A percentile compares a stretch with the other conserved stretches of the same genome.
Evolutionary conservation across 345 rosid genomes (phyloP).

Genomic region (Combretum micranthum): DNA sequence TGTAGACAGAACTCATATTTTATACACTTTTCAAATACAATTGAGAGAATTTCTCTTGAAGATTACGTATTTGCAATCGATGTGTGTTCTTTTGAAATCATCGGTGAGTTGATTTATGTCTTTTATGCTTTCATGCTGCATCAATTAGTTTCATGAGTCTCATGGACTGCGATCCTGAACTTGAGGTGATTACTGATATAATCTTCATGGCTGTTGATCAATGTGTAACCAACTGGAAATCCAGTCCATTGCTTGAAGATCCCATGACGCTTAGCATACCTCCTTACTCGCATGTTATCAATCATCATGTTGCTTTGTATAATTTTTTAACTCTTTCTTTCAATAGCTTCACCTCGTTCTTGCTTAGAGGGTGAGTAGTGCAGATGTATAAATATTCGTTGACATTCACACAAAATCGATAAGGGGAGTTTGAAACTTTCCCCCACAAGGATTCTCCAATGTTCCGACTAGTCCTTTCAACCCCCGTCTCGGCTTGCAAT

Average conservation of each 20-base stretch:
- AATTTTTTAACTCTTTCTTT: slow-evolving; percentile 6
- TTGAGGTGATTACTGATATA: too few species aligned
- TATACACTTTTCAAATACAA: too few species aligned
- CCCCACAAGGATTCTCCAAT: slow-evolving; percentile 11
- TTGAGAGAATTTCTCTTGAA: too few species aligned
- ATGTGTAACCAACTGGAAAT: slow-evolving; percentile 3
- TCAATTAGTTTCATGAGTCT: too few species aligned
- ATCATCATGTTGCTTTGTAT: slow-evolving; percentile 11
- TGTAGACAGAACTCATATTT: too few species aligned
- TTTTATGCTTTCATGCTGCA: too few species aligned
- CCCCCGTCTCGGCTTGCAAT: slow-evolving; percentile 10
- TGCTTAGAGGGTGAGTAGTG: slow-evolving; percentile 3
- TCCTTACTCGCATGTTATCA: slow-evolving; percentile 5
- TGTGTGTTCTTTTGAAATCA: too few species aligned
- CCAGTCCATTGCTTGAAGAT: slow-evolving; percentile 6
- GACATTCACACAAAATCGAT: slow-evolving; percentile 8
- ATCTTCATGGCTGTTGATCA: too few species aligned
- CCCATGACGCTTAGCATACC: slow-evolving; percentile 1
- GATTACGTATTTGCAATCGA: too few species aligned
- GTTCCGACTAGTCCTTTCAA: background rate
- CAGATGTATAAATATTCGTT: slow-evolving; percentile 15
- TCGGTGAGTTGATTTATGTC: too few species aligned
- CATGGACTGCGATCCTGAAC: too few species aligned
- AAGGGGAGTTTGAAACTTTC: slow-evolving; percentile 7
- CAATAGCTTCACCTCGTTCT: slow-evolving; percentile 12